Base-by-base conservation (phyloP, 768 basidiomycete genomes). In the Kwoniella sp. region DNA sequence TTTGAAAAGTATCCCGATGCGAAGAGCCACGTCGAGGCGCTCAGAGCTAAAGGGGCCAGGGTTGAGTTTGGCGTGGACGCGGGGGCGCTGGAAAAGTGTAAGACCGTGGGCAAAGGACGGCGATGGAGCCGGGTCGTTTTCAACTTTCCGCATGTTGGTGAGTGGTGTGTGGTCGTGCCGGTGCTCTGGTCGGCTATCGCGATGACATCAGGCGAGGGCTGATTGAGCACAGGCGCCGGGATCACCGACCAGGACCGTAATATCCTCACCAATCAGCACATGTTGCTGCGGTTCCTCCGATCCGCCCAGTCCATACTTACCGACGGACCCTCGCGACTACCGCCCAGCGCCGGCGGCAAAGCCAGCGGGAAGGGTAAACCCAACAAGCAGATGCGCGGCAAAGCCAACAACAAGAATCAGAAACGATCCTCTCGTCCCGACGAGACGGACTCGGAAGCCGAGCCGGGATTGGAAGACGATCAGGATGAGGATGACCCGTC, bases 91-190 rank as follows among this genome's bases (percentile, higher is more conserved):
- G 84, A 84, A 47, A 85, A 79, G 56, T 73, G 77, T 32, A 52
- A 79, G 5, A 67, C 72, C 5, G 72, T 83, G 56, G 82, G 81
- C 1, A 59, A 45, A 40, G 62, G 52, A 5, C 33, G 41, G 80
- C 75, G 48, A 87, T 86, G 81, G 85, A 89, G 53, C 73, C 82
- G 81, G 56, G 80, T 96, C 50, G 82, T 88, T 6, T 96, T 89
- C 85, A 95, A 98, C 71, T 98, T 96, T 70, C 93, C 93, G 53
- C 93, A 98, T 76, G 86, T 87, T 65, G 92, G 92, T 88, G 65
- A 59, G 82, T 65, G 11, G 40, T 5, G n/a, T n/a, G n/a, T n/a
- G n/a, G n/a, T 11, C 9, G 36, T n/a, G n/a, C n/a, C n/a, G n/a
- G n/a, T n/a, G n/a, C 32, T 10, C 32, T 33, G 32, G n/a, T n/a